Evolutionary conservation across 106 monocot species (phyloP), one percentile per base, ranked within the genome.

Genomic region (Iris macrosiphon): DNA sequence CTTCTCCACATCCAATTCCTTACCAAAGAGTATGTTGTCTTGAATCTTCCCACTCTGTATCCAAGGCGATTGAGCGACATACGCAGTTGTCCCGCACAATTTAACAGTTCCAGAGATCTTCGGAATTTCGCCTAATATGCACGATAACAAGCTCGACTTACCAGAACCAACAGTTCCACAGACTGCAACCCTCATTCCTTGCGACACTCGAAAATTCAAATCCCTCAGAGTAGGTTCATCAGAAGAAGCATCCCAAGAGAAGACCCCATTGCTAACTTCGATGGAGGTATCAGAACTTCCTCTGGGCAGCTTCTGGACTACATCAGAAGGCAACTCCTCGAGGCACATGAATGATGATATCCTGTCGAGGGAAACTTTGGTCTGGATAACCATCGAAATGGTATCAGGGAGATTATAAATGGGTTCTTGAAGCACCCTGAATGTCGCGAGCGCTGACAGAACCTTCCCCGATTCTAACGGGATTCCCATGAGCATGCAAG

Each of bases 11-110:
- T 86, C 79, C 90, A 98, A 87, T 51, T 80, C 75, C 57, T 77
- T 66, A 13, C 96, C 82, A 64, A 98, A 90, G 7, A 90, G 53
- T 45, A 98, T 87, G 25, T 86, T 86, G n/a, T 90, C 96, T 59
- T 80, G 72, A 63, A 96, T 81, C 25, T 76, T 96, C 4, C 95
- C 95, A 54, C 89, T 96, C 58, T 96, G 96, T 69, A 98, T 90
- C 96, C 96, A 98, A 28, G 96, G 80, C 25, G 89, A 86, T 18
- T 98, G 90, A 10, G 88, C 57, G 44, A 98, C 86, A 78, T 98
- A 98, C 21, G 96, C 86, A 1, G 68, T 78, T 10, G 60, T 64
- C 13, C 90, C 90, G 45, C 82, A 83, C 39, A 87, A 43, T 33
- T 60, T 77, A 14, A 83, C 72, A 17, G 49, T 57, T 27, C 96